Base-by-base conservation (phyloP, 2,329 filamentous ascomycete genomes). In the Fusarium falciforme region DNA sequence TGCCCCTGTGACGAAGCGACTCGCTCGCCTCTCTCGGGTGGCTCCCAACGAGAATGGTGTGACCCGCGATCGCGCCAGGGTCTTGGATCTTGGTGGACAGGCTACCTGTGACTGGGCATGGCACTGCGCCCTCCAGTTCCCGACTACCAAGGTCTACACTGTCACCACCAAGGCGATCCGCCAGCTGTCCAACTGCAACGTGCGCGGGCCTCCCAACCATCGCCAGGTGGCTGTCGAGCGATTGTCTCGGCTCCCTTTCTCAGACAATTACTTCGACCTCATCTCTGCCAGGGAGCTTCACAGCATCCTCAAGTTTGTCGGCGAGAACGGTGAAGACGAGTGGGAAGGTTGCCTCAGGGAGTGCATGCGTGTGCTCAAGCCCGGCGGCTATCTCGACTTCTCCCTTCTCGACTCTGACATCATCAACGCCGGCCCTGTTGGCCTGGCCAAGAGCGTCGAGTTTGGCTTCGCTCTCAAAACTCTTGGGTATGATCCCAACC, bases 81-180 rank as follows among this genome's bases (percentile, higher is more conserved):
- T 98, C 66, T 89, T 98, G 29, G 96, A 98, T 80, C 91, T 98
- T 36, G 95, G 94, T 58, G 95, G 95, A 52, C 92, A 96, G 80
- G 88, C 93, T 0, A 91, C 93, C 16, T 96, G 94, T 80, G 95
- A 97, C 82, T 99, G 96, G 96, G 96, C 94, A 25, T 99, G 96
- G 96, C 92, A 96, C 80, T 93, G 94, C 67, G 95, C 96, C 1
- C 88, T 93, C 58, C 93, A 96, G 81, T 96, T 95, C 82, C 94
- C 94, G 20, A 92, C 94, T 80, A 89, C 93, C 66, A 95, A 94
- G 81, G 90, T 98, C 63, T 97, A 95, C 85, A 98, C 96, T 0
- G 94, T 96, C 64, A 93, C 93, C 40, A 94, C 92, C 73, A 93
- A 93, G 82, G 84, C 91, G 10, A 88, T 93, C 73, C 89, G 90